Percentiles rank a stretch among this genome's conserved stretches.
Conservation (phyloP, 257 asterid genomes). For the Solanum appendiculatum region DNA sequence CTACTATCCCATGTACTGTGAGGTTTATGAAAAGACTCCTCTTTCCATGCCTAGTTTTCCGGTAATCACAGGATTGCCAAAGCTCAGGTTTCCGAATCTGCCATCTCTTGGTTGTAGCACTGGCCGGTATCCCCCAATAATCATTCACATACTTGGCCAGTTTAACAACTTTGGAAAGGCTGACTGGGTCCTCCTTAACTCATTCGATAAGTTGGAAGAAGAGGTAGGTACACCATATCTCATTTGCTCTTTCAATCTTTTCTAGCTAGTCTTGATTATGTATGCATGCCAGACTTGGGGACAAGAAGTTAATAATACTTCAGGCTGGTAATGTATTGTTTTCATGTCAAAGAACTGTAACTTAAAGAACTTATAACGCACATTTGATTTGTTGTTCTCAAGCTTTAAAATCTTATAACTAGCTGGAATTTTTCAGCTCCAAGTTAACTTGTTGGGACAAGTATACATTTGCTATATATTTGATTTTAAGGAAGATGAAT, state of each 20-base stretch:
- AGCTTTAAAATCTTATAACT: background rate
- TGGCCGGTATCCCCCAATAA: constrained; percentile 32
- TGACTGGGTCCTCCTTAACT: constrained; percentile 58
- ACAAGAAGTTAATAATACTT: background rate
- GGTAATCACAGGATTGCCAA: constrained; percentile 22
- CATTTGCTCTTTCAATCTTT: background rate
- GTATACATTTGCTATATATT: background rate
- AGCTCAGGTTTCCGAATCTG: constrained; percentile 29
- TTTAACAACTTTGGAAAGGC: constrained; percentile 36
- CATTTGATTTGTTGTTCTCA: background rate
- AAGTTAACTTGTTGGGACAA: background rate
- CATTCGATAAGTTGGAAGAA: constrained; percentile 40
- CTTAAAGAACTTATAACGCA: background rate
- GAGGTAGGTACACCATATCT: constrained; percentile 23
- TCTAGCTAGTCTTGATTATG: background rate
- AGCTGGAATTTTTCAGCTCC: background rate
- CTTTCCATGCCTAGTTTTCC: constrained; percentile 20
- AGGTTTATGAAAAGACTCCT: constrained; percentile 15
- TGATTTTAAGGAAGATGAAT: background rate
- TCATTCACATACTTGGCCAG: constrained; percentile 29
- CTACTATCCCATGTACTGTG: constrained; percentile 44
- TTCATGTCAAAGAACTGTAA: background rate
- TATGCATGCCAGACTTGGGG: background rate
- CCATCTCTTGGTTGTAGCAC: constrained; percentile 42
- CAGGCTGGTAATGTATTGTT: background rate